Evolutionary conservation across 1,139 yeast genomes (phyloP), one percentile per base, ranked within the genome.

Genomic region (Diutina neorugosa): DNA sequence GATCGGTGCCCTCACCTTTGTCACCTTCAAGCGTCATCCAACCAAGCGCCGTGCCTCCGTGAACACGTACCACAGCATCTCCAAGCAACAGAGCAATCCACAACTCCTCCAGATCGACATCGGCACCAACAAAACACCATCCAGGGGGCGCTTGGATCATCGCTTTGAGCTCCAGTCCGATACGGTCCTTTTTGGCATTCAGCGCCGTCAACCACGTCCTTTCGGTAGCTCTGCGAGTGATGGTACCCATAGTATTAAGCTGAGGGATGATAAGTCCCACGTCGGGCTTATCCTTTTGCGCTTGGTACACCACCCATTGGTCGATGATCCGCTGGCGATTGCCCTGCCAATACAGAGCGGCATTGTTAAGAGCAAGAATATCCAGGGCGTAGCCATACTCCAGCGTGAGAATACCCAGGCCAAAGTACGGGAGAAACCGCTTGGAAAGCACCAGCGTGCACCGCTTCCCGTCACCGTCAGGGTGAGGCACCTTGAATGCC

Each of bases 1-100:
- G 70, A 68, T 94, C 99, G 0, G 98, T 94, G 11, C 91, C 94
- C 55, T 86, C 93, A 54, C 71, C 73, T 67, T 94, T 94, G 21
- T 93, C 84, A 18, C 99, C 99, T 71, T 94, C 99, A 54, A 94
- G 74, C 1, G 98, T 91, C 99, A 94, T 94, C 98, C 98, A 94
- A 0, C 98, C 98, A 53, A 94, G 76, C 0, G 98, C 96, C 0
- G 98, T 89, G 16, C 95, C 95, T 2, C 98, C 99, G 65, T 94
- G 99, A 44, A 87, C 71, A 52, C 84, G 81, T 66, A 93, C 88
- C 54, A 84, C 80, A 0, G 98, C 84, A 65, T 94, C 99, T 1
- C 98, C 98, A 52, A 93, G 83, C 44, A 94, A 71, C 27, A 97
- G 86, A 0, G 98, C 98, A 60, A 94, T 93, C 99, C 99, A 94